Conservation (phyloP, 495 filamentous ascomycete genomes). For the Thermochaetoides thermophila region DNA sequence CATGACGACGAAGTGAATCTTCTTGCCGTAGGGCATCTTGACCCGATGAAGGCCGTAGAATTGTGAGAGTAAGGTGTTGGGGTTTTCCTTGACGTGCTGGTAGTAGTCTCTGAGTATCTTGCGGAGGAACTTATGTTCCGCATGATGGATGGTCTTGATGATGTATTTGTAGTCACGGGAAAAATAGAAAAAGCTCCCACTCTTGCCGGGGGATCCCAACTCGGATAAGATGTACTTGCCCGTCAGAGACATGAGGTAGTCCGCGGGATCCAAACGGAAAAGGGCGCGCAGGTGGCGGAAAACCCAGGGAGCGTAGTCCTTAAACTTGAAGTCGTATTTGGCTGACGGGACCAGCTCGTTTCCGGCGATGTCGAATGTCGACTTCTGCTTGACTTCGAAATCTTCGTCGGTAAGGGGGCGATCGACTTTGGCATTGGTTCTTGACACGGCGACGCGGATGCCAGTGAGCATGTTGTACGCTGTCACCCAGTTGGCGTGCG, state of each 20-base stretch:
- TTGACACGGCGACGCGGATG: slow-evolving; percentile 90
- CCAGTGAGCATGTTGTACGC: slow-evolving; percentile 99
- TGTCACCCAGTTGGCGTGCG: slow-evolving; percentile 93
- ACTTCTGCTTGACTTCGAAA: slow-evolving; percentile 87
- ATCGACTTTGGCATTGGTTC: slow-evolving; percentile 94
- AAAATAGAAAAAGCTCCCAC: slow-evolving; percentile 99
- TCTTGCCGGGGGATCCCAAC: slow-evolving; percentile 92
- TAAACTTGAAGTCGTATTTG: slow-evolving; percentile 99
- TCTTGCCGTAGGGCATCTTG: slow-evolving; percentile 94
- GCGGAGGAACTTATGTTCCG: slow-evolving; percentile 86
- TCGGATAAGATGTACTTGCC: slow-evolving; percentile 98
- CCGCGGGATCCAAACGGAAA: slow-evolving; percentile 87
- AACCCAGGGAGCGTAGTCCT: slow-evolving; percentile 98
- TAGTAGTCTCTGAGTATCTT: slow-evolving; percentile 91
- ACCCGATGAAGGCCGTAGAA: slow-evolving; percentile 97
- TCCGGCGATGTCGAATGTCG: slow-evolving; percentile 96
- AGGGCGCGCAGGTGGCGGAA: slow-evolving; percentile 83
- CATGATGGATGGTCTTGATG: slow-evolving; percentile 98
- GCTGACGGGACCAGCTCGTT: slow-evolving; percentile 95
- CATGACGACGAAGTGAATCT: slow-evolving; percentile 99
- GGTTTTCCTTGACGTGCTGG: slow-evolving; percentile 80
- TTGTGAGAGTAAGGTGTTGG: slow-evolving; percentile 91
- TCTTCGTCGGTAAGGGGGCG: slow-evolving; percentile 75
- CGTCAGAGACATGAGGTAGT: slow-evolving; percentile 96
- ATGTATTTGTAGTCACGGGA: slow-evolving; percentile 99